These are phyloP conservation scores for Corinectria fuckeliana DNA, from an alignment of 2,329 filamentous ascomycete species.

Conservation along the genomic window DNA sequence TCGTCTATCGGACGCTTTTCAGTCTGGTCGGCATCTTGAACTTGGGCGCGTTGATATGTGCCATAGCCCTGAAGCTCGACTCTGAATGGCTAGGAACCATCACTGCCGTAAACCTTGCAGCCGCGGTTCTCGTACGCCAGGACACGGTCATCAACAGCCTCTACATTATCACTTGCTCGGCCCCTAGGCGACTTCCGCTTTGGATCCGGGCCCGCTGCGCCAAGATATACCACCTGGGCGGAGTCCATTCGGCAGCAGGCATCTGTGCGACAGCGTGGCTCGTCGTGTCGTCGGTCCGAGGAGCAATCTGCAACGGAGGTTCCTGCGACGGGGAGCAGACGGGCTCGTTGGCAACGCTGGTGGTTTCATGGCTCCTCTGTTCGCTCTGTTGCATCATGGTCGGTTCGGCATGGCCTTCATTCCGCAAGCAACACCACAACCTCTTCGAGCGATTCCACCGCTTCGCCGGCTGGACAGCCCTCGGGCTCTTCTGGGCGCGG, in stretches of 20 bases:
- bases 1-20: conserved; percentile 64
- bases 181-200: conserved; percentile 55
- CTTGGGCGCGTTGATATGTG: conserved; percentile 52
- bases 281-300: conserved; percentile 49
- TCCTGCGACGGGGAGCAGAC: conserved; percentile 39
- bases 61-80: conserved; percentile 45
- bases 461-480: conserved; percentile 73
- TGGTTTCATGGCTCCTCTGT: conserved; percentile 64
- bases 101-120: conserved; percentile 56
- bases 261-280: conserved; percentile 58
- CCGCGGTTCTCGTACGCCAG: conserved; percentile 60
- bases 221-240: conserved; percentile 60
- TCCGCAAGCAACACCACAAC: conserved; percentile 70
- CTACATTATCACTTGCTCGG: conserved; percentile 53
- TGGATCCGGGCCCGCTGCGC: conserved; percentile 55
- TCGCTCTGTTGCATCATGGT: conserved; percentile 65
- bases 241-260: conserved; percentile 58
- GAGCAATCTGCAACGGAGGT: conserved; percentile 45
- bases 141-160: conserved; percentile 60
- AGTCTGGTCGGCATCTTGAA: conserved; percentile 59
- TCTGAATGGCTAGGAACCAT: conserved; percentile 49
- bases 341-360: conserved; percentile 49
- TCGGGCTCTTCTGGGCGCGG: conserved; percentile 70
- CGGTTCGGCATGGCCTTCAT: conserved; percentile 65
- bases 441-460: conserved; percentile 75